phyloP scores from a whole-genome alignment of 1,284 basidiomycete genomes.

The Papiliotrema laurentii region DNA sequence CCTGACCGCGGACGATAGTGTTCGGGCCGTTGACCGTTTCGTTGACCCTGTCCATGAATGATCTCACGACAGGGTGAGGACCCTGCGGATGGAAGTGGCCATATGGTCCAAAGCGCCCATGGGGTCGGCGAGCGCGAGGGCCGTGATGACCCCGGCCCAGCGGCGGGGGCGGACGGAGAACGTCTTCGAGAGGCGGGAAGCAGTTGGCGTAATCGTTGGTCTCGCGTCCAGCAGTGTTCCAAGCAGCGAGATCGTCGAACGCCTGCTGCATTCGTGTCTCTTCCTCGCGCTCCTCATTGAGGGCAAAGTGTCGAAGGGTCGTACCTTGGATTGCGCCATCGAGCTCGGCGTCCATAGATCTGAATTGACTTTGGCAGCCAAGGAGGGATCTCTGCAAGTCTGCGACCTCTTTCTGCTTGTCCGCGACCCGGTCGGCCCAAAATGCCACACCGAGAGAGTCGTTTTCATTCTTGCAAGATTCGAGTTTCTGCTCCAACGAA shows the following conservation, averaged over 20 bases:
- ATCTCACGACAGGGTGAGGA: slow-evolving; percentile 11
- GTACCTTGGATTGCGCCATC: slow-evolving; percentile 11
- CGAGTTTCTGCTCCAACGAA: slow-evolving; percentile 35
- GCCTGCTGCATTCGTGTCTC: slow-evolving; percentile 20
- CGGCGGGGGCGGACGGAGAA: slow-evolving; percentile 17
- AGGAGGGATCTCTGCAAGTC: slow-evolving; percentile 22
- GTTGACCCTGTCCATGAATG: slow-evolving; percentile 21
- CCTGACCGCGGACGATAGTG: slow-evolving; percentile 23
- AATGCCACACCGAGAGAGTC: slow-evolving; percentile 32
- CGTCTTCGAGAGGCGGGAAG: slow-evolving; percentile 39
- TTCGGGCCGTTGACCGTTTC: slow-evolving; percentile 19
- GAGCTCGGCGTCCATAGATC: slow-evolving; percentile 24
- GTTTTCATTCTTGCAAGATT: slow-evolving; percentile 15
- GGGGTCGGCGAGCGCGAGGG: slow-evolving; percentile 1
- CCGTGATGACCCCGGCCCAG: slow-evolving; percentile 4
- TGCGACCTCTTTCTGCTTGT: slow-evolving; percentile 31
- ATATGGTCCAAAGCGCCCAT: slow-evolving; percentile 8
- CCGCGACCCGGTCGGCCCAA: slow-evolving; percentile 35
- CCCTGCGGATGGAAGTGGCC: slow-evolving; percentile 4
- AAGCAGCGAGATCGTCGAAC: slow-evolving; percentile 36
- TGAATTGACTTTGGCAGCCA: slow-evolving; percentile 17
- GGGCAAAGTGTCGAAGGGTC: slow-evolving; percentile 25
- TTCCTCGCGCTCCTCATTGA: slow-evolving; percentile 25
- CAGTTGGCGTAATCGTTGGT: slow-evolving; percentile 11
- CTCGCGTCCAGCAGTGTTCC: slow-evolving; percentile 23